Percentiles rank a stretch among this genome's conserved stretches.
phyloP scores from a whole-genome alignment of 2,329 filamentous ascomycete genomes.

The Fusarium nisikadoi region DNA sequence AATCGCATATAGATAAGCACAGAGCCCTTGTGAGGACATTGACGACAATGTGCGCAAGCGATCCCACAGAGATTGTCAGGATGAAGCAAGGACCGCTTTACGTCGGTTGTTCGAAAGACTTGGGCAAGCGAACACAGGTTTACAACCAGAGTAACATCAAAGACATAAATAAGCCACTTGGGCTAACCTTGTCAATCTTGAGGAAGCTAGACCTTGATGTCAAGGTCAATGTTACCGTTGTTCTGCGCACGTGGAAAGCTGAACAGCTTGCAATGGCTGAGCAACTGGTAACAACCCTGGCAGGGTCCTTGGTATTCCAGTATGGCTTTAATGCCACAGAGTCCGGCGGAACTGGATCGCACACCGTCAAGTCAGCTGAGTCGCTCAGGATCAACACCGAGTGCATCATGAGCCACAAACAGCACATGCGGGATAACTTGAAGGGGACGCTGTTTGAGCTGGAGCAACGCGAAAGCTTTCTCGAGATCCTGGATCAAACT shows the following conservation, averaged over 20 bases:
- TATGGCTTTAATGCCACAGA: conserved; percentile 23
- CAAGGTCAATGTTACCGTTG: background rate
- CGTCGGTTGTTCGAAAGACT: conserved; percentile 15
- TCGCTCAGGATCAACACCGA: background rate
- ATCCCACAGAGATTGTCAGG: background rate
- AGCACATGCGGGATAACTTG: background rate
- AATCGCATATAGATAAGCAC: background rate
- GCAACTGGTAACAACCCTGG: conserved; percentile 15
- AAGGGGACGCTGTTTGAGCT: background rate
- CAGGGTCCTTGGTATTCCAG: conserved; percentile 8
- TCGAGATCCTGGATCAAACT: background rate
- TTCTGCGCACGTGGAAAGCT: background rate
- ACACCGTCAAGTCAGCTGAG: background rate
- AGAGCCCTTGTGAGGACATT: background rate
- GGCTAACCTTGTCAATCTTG: background rate
- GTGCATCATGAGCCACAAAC: background rate
- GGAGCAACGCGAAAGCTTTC: background rate
- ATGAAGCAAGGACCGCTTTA: conserved; percentile 18
- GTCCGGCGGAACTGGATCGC: background rate
- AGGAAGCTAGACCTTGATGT: background rate
- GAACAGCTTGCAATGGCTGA: conserved; percentile 14
- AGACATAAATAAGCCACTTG: conserved; percentile 5
- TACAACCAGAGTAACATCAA: background rate
- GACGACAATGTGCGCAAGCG: background rate
- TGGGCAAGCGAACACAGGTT: background rate